Base-by-base conservation (phyloP, 2,329 filamentous ascomycete species). In the Neofusicoccum laricinum region DNA sequence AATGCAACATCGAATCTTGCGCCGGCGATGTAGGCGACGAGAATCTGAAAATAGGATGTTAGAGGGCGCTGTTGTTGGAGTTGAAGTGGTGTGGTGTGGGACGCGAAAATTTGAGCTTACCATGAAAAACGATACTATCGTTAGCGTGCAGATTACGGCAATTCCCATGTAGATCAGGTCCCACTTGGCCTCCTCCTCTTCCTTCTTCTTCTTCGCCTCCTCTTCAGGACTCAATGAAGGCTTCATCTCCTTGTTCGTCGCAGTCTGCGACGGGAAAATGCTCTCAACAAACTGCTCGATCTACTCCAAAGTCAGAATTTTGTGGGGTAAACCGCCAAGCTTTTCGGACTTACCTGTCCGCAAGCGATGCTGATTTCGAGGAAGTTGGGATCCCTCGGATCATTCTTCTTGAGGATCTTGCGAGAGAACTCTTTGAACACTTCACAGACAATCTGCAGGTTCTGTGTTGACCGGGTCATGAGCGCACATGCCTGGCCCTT, bases 281-380 rank as follows among this genome's bases (percentile, higher is more conserved):
- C 88, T 89, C 78, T 98, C 94, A 75, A 98, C 96, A 76, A 96
- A 97, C 82, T 95, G 91, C 77, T 98, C 93, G 68, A 97, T 91
- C 90, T 95, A 71, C 3, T 38, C 7, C 2, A 21, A 21, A 19
- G 41, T 59, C 15, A 59, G 55, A 46, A 53, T 46, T 14, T 36
- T 12, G 65, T 69, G 17, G 63, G n/a, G 38, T 25, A 15, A 58
- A 17, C 11, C 15, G 30, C 36, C 3, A 51, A 55, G 49, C 30
- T 15, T 32, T 58, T 66, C 41, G 66, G 67, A 72, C 80, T 71
- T 77, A 94, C 91, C 85, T 92, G 93, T 73, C 87, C 94, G 75
- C 94, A 96, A 63, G 91, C 90, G 68, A 93, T 88, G 78, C 93
- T 97, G 74, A 99, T 97, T 73, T 92, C 89, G 50, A 97, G 81